Conservation (phyloP, 2,329 filamentous ascomycete species). For the Ciborinia camelliae region DNA sequence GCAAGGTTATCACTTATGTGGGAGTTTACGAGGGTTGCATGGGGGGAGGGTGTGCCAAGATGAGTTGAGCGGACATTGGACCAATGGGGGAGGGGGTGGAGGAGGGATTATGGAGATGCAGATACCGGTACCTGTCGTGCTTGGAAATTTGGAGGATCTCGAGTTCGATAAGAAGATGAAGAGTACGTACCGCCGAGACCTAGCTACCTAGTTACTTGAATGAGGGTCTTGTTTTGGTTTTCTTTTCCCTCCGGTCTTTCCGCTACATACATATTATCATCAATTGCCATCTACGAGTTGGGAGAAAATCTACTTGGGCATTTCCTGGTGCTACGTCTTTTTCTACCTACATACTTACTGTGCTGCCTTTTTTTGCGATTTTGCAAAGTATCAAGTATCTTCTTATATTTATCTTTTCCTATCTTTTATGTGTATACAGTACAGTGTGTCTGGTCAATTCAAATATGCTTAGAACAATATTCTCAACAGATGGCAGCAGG, state of each 20-base stretch:
- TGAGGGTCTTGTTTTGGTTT: constrained; percentile 7
- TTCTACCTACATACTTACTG: too few relatives aligned
- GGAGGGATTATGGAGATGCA: not conserved
- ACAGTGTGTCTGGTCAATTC: too few relatives aligned
- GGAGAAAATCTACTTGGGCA: constrained; percentile 3
- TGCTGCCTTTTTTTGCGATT: constrained; percentile 2
- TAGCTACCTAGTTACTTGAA: too few relatives aligned
- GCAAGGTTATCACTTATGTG: too few relatives aligned
- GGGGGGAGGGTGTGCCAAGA: not conserved
- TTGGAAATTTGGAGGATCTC: constrained; percentile 14
- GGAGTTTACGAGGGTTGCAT: not conserved
- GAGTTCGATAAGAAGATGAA: not conserved
- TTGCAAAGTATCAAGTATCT: not conserved
- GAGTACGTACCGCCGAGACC: too few relatives aligned
- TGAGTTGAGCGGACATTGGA: too few relatives aligned
- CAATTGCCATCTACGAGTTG: not conserved
- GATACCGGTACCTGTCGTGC: constrained; percentile 4
- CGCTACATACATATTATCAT: too few relatives aligned
- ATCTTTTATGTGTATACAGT: not conserved
- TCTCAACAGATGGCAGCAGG: not conserved
- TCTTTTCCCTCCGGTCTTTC: not conserved
- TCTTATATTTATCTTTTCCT: not conserved
- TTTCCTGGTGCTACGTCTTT: not conserved
- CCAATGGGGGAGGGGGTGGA: not conserved
- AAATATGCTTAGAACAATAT: constrained; percentile 4